Evolutionary conservation across 805 yeast species (phyloP).

Genomic region (Candida sanyiensis): DNA sequence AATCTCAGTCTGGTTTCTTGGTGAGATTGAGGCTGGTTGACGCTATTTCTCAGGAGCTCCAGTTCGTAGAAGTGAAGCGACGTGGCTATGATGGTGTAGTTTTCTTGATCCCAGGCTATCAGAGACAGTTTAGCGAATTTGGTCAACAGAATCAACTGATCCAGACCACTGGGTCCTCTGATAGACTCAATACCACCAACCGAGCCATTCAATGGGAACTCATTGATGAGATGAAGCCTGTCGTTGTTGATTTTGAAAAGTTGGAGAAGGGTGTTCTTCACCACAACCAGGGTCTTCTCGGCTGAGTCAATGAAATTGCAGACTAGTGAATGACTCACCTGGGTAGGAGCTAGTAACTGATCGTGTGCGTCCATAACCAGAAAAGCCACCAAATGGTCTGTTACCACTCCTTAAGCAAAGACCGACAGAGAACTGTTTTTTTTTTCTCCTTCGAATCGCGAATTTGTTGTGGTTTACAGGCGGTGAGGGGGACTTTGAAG

Average conservation of each 20-base stretch:
- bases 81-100: conserved; percentile 55
- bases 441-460: neutral
- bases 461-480: neutral
- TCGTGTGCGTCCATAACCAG: conserved; percentile 4
- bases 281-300: conserved; percentile 57
- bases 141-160: conserved; percentile 61
- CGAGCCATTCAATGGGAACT: conserved; percentile 65
- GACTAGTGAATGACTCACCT: conserved; percentile 1
- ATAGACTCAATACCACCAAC: conserved; percentile 53
- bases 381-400: too few species aligned
- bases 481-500: too few species aligned
- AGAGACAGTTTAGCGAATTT: conserved; percentile 73
- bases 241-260: conserved; percentile 23
- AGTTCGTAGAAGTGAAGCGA: conserved; percentile 86
- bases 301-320: neutral
- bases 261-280: conserved; percentile 58
- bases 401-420: too few species aligned
- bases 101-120: conserved; percentile 57
- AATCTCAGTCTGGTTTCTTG: conserved; percentile 26
- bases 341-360: conserved; percentile 1
- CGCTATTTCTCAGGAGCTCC: conserved; percentile 45
- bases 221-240: conserved; percentile 42
- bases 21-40: conserved; percentile 29
- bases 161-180: conserved; percentile 33
- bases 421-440: too few species aligned